A percentile compares a stretch with the other conserved stretches of the same genome.
These are phyloP conservation scores for Odontarrhena argentea DNA, from an alignment of 345 rosid genomes.

Conservation along the genomic window DNA sequence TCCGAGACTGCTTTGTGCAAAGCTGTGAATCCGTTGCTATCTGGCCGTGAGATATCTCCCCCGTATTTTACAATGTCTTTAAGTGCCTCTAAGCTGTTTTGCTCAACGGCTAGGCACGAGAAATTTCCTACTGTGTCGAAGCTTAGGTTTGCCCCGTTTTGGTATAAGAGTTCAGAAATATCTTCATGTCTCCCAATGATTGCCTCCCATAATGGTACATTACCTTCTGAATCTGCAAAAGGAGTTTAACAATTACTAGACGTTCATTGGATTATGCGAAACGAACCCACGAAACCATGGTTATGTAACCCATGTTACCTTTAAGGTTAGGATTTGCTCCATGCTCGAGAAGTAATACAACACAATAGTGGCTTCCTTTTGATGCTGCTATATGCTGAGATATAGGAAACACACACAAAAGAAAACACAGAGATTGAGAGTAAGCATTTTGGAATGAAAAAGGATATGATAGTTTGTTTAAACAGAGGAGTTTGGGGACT, in stretches of 20 bases:
- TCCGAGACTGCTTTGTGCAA: constrained; percentile 73
- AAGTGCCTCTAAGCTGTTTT: constrained; percentile 65
- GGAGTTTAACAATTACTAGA: constrained; percentile 1
- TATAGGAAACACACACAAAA: constrained; percentile 35
- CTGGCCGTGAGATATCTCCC: constrained; percentile 59
- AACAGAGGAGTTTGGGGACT: constrained; percentile 17
- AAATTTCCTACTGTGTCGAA: constrained; percentile 58
- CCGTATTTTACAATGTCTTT: constrained; percentile 54
- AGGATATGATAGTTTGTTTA: neutral
- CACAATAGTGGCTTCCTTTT: constrained; percentile 64
- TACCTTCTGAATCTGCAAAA: constrained; percentile 72
- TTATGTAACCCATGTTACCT: constrained; percentile 44
- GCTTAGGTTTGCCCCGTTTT: constrained; percentile 64
- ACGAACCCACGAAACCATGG: neutral
- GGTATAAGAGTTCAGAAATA: constrained; percentile 53
- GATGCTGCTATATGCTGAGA: constrained; percentile 87
- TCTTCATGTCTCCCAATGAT: constrained; percentile 59
- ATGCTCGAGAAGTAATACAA: constrained; percentile 63
- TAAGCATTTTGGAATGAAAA: neutral
- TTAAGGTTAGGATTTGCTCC: constrained; percentile 71
- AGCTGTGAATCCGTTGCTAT: constrained; percentile 56
- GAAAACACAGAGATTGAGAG: constrained; percentile 1
- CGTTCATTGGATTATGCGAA: neutral
- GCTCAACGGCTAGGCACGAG: constrained; percentile 58
- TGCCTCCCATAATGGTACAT: constrained; percentile 85